These are phyloP conservation scores for Kurtzmaniella quercitrusa DNA, from an alignment of 1,139 yeast genomes.

Conservation along the genomic window DNA sequence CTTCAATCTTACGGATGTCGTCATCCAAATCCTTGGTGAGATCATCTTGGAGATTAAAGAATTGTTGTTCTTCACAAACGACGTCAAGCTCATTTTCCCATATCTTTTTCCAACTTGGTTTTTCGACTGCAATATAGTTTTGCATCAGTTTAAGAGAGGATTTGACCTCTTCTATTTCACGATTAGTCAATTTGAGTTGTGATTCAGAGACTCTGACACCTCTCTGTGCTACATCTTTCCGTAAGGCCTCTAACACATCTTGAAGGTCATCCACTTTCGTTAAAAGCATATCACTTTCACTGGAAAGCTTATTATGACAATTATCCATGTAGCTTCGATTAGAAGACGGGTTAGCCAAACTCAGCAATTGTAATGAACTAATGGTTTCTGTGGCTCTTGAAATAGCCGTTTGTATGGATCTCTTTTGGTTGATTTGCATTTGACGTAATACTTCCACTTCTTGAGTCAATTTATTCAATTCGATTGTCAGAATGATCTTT, in stretches of 20 bases:
- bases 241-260: constrained; percentile 82
- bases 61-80: constrained; percentile 92
- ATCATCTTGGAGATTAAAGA: constrained; percentile 85
- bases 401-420: constrained; percentile 40
- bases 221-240: constrained; percentile 89
- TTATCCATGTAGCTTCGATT: constrained; percentile 71
- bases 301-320: constrained; percentile 70
- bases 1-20: constrained; percentile 74
- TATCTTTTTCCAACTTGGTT: constrained; percentile 81
- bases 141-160: constrained; percentile 49
- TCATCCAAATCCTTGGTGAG: constrained; percentile 74
- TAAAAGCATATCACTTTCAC: constrained; percentile 69
- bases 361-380: constrained; percentile 43
- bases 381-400: constrained; percentile 43
- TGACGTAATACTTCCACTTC: constrained; percentile 67
- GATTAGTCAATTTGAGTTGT: constrained; percentile 62
- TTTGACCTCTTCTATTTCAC: constrained; percentile 62
- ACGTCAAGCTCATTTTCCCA: constrained; percentile 92
- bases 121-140: constrained; percentile 63
- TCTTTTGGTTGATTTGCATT: constrained; percentile 45
- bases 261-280: constrained; percentile 88
- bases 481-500: constrained; percentile 9
- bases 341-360: constrained; percentile 25
- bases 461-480: constrained; percentile 39
- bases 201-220: constrained; percentile 81